phyloP scores from a whole-genome alignment of 2,329 filamentous ascomycete genomes.

The Fusarium compactum region DNA sequence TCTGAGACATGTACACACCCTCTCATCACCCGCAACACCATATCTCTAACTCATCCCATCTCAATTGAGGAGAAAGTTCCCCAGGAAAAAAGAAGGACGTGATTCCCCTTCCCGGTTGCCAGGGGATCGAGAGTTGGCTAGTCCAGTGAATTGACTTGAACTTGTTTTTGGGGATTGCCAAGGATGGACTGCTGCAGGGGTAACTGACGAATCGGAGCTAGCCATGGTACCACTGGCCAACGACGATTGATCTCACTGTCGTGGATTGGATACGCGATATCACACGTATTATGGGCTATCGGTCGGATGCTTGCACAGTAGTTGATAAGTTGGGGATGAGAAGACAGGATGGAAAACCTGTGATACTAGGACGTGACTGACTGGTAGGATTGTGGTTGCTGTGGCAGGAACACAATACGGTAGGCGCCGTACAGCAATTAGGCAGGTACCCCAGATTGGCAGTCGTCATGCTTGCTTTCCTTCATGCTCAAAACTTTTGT shows the following conservation, averaged over 20 bases:
- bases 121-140: slow-evolving; percentile 34
- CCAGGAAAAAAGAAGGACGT: slow-evolving; percentile 22
- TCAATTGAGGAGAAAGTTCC: slow-evolving; percentile 34
- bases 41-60: slow-evolving; percentile 7
- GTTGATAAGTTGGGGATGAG: neutral
- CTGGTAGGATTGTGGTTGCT: slow-evolving; percentile 21
- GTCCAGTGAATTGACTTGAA: slow-evolving; percentile 12
- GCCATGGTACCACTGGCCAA: slow-evolving; percentile 30
- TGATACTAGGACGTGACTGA: slow-evolving; percentile 29
- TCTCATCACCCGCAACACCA: slow-evolving; percentile 4
- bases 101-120: slow-evolving; percentile 37
- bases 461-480: slow-evolving; percentile 36
- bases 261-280: slow-evolving; percentile 34
- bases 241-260: slow-evolving; percentile 42
- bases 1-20: slow-evolving; percentile 31
- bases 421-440: slow-evolving; percentile 1
- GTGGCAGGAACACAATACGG: slow-evolving; percentile 22
- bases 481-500: slow-evolving; percentile 6
- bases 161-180: slow-evolving; percentile 30
- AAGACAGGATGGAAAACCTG: slow-evolving; percentile 26
- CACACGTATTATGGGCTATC: slow-evolving; percentile 30
- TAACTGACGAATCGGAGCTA: slow-evolving; percentile 39
- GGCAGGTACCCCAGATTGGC: slow-evolving; percentile 17
- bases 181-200: slow-evolving; percentile 29
- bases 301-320: neutral